Conservation (phyloP, 352 stramenopile species). For the Aphanomyces euteiches region DNA sequence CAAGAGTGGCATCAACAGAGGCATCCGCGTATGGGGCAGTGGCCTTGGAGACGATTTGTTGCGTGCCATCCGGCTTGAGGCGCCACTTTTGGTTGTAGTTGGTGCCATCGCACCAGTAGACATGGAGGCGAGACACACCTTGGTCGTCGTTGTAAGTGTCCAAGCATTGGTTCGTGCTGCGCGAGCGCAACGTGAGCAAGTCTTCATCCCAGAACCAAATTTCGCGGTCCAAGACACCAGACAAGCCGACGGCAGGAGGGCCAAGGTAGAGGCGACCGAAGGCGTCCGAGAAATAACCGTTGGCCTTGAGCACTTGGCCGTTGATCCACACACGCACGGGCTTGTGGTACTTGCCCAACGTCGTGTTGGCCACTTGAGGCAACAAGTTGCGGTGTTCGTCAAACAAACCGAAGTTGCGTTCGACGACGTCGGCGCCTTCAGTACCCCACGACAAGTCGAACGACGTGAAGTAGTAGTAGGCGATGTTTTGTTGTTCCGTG, state of each 20-base stretch:
- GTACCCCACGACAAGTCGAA: slow-evolving; percentile 56
- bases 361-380: slow-evolving; percentile 26
- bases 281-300: slow-evolving; percentile 32
- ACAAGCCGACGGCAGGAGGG: slow-evolving; percentile 22
- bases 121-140: slow-evolving; percentile 35
- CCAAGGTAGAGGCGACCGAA: slow-evolving; percentile 6
- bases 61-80: slow-evolving; percentile 26
- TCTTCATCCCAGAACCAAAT: slow-evolving; percentile 58
- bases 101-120: slow-evolving; percentile 53
- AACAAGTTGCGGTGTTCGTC: slow-evolving; percentile 43
- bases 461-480: slow-evolving; percentile 73
- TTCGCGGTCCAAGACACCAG: slow-evolving; percentile 51
- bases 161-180: slow-evolving; percentile 56
- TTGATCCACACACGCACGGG: slow-evolving; percentile 36
- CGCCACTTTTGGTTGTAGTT: slow-evolving; percentile 68
- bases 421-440: slow-evolving; percentile 41
- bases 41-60: slow-evolving; percentile 1
- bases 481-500: slow-evolving; percentile 44
- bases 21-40: neutral
- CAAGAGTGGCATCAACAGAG: neutral
- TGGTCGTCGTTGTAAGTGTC: slow-evolving; percentile 46
- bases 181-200: slow-evolving; percentile 53
- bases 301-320: slow-evolving; percentile 37
- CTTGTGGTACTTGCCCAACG: slow-evolving; percentile 23
- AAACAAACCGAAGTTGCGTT: slow-evolving; percentile 63